These are phyloP conservation scores for Rhodocollybia butyracea DNA, from an alignment of 768 basidiomycete genomes.

Conservation along the genomic window DNA sequence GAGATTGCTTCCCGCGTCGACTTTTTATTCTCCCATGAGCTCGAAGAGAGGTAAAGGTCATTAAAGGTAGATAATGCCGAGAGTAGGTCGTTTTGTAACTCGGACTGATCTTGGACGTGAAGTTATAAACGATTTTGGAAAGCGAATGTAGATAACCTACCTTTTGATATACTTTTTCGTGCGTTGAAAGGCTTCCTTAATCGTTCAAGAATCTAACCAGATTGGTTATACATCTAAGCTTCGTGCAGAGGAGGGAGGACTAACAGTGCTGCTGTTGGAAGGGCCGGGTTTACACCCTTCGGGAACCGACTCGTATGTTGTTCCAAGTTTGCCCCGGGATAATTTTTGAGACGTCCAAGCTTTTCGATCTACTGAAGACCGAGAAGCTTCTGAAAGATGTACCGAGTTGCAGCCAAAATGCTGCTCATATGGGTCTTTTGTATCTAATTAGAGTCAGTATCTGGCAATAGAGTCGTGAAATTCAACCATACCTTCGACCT, in stretches of 20 bases:
- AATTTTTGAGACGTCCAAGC: conserved; percentile 54
- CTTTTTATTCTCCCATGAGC: conserved; percentile 62
- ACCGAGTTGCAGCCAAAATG: conserved; percentile 69
- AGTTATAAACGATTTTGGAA: conserved; percentile 6
- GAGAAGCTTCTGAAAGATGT: conserved; percentile 45
- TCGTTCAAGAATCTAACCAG: conserved; percentile 51
- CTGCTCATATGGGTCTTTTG: conserved; percentile 54
- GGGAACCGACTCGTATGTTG: conserved; percentile 46
- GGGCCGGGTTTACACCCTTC: conserved; percentile 31
- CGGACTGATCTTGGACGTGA: conserved; percentile 37
- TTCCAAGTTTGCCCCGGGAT: conserved; percentile 57
- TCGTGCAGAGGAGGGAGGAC: conserved; percentile 5
- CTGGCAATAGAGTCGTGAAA: neutral
- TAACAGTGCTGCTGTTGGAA: conserved; percentile 18
- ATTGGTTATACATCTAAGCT: neutral
- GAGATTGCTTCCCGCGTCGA: conserved; percentile 64
- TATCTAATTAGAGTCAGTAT: conserved; percentile 15
- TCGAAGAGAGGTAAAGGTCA: conserved; percentile 74
- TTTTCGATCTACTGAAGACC: conserved; percentile 49
- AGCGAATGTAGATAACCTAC: conserved; percentile 29
- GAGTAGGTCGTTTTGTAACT: conserved; percentile 67
- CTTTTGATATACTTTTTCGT: conserved; percentile 50
- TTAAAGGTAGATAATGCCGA: conserved; percentile 61
- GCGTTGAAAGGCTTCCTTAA: conserved; percentile 52
- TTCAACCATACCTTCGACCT: conserved; percentile 28